Evolutionary conservation across 768 basidiomycete species (phyloP), one percentile per base, ranked within the genome.

Genomic region (Botryobasidium botryosum): DNA sequence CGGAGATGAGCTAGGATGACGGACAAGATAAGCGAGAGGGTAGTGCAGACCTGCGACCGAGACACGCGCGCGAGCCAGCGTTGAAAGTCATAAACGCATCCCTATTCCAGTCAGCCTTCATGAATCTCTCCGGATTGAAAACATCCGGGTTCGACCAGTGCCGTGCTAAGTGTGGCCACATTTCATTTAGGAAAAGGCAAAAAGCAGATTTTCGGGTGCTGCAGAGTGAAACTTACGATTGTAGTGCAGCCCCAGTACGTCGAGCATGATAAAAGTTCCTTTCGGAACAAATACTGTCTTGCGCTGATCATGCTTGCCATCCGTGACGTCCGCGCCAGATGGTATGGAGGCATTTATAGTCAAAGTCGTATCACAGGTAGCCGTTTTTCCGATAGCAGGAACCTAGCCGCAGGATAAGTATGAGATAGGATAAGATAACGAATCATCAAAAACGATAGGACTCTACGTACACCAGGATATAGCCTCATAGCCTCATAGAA

Each of bases 51-150:
- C 33, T 43, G 24, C 32, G 17, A 12, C 47, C 47, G 15, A 48
- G 25, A 25, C 46, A 47, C 20, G 39, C 27, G 7, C 46, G 24
- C 13, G 46, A 15, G 5, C 46, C 46, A 12, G 29, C 23, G 13
- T 40, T 35, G 35, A 48, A 48, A 6, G 47, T 23, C 8, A 44
- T 8, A 26, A 48, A 48, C 4, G 47, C 47, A n/a, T 48, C 47
- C 12, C 41, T 29, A 5, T 40, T 29, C 41, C 47, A 43, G 10
- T 43, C 42, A 5, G n/a, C n/a, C n/a, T 43, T 35, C 13, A 44
- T 12, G 24, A 48, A 48, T 3, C 47, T 40, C 7, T 24, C 31
- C 23, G 47, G 47, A 15, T 28, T 36, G 24, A 48, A 48, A 4
- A 15, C 32, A 1, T 43, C 7, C 6, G 47, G 32, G n/a, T n/a